Evolutionary conservation across 768 basidiomycete genomes (phyloP).

Genomic region (Tricholoma hemisulphureum): DNA sequence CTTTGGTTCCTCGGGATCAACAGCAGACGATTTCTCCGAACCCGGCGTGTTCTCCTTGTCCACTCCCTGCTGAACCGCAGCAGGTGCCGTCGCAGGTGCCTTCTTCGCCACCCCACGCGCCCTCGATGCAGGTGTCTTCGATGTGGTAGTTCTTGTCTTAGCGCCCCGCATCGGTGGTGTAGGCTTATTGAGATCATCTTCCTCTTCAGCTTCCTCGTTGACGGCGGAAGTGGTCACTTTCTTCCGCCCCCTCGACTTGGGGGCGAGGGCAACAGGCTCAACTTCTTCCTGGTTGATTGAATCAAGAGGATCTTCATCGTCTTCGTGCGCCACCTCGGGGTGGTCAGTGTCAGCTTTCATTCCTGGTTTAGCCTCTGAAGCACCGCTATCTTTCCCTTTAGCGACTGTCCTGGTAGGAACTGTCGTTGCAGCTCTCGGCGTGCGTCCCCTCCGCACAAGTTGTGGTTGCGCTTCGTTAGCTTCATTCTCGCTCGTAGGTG

Average conservation of each 20-base stretch:
- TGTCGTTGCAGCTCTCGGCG: conserved; percentile 3
- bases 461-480: conserved; percentile 1
- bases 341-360: conserved; percentile 16
- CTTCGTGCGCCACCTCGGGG: conserved; percentile 8
- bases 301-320: conserved; percentile 13
- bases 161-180: conserved; percentile 8
- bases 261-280: conserved; percentile 9
- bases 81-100: conserved; percentile 37
- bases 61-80: conserved; percentile 25
- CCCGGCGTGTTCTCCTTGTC: conserved; percentile 44
- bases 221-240: conserved; percentile 8
- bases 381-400: conserved; percentile 9
- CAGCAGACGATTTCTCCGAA: conserved; percentile 17
- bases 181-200: not conserved
- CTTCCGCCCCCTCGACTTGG: conserved; percentile 20
- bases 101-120: conserved; percentile 23
- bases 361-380: conserved; percentile 11
- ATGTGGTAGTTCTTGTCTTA: conserved; percentile 11
- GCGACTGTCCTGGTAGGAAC: conserved; percentile 1
- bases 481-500: not conserved
- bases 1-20: conserved; percentile 31
- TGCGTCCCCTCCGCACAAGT: conserved; percentile 8
- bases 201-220: conserved; percentile 18
- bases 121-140: conserved; percentile 17
- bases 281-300: conserved; percentile 17